Evolutionary conservation across 2,329 filamentous ascomycete species (phyloP), one percentile per base, ranked within the genome.

Genomic region (Chaetomiaceae sp.): DNA sequence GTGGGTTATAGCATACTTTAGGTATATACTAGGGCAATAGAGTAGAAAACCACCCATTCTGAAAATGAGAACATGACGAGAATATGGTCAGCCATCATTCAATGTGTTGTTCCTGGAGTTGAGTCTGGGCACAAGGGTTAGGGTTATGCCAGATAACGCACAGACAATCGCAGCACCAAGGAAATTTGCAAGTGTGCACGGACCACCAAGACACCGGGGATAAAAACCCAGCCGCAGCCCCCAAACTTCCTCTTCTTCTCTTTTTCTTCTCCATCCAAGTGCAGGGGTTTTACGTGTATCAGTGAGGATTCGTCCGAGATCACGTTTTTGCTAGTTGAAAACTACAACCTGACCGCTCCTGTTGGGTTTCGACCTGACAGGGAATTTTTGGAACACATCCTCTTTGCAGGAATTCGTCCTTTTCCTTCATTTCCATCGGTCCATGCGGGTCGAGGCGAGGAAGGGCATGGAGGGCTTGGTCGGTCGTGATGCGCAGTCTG

Each of bases 311-410:
- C 79, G 83, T 89, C 86, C 82, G 86, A 89, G 84, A 82, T 81
- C 79, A 80, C 79, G 78, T 88, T 88, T 87, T 89, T 89, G 86
- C 86, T 89, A 87, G 84, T 87, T 88, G 85, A 87, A 87, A 87
- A 87, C 85, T 87, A 87, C 76, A 61, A 75, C 77, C 80, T 86
- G 85, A 88, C 85, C 77, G 77, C 86, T 90, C 76, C 76, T 78
- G 72, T 63, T 78, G 79, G 81, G 83, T 77, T 79, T 78, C 75
- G 74, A 78, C 76, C 77, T 78, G 80, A 71, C 73, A 78, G 77
- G 85, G 86, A 89, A 89, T 89, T 85, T 89, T 89, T 89, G 85
- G 73, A 79, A 76, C 63, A 65, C 64, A 65, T 68, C 63, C 58
- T 47, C 59, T 55, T 63, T 69, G 63, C 50, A 63, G 56, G 56